A percentile compares a stretch with the other conserved stretches of the same genome.
These are phyloP conservation scores for Solanum chilense DNA, from an alignment of 257 asterid species.

Conservation along the genomic window DNA sequence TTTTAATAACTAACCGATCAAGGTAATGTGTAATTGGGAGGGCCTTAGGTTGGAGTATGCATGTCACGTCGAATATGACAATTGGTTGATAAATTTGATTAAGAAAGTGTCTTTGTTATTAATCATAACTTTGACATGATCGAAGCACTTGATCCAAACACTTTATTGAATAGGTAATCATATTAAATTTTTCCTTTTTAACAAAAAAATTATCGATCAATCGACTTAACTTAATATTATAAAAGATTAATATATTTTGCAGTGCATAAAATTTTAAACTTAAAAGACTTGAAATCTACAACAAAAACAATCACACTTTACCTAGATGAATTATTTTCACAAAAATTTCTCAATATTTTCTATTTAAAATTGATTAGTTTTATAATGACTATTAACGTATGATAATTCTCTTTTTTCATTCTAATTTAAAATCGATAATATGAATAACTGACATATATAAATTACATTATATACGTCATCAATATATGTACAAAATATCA, in stretches of 20 bases:
- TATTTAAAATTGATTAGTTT: too few species aligned
- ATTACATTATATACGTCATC: not conserved
- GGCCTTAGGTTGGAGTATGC: not conserved
- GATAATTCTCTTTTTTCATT: not conserved
- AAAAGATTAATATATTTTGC: too few species aligned
- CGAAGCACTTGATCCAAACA: not conserved
- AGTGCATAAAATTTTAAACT: too few species aligned
- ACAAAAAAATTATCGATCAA: too few species aligned
- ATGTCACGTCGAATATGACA: not conserved
- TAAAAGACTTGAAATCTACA: too few species aligned
- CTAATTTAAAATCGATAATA: not conserved
- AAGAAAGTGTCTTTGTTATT: not conserved
- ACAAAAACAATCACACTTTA: too few species aligned
- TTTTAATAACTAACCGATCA: not conserved
- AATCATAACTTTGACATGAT: not conserved
- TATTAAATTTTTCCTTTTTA: too few species aligned
- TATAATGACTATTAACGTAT: too few species aligned
- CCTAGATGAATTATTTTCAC: too few species aligned
- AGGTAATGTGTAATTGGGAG: not conserved
- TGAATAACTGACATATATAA: not conserved
- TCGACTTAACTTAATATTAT: not conserved
- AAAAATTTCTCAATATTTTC: fast-evolving
- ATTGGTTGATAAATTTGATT: not conserved
- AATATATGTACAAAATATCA: not conserved
- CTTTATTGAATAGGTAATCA: too few species aligned